Percentiles rank a stretch among this genome's conserved stretches.
Conservation (phyloP, 1,284 basidiomycete genomes). For the Amylostereum areolatum region DNA sequence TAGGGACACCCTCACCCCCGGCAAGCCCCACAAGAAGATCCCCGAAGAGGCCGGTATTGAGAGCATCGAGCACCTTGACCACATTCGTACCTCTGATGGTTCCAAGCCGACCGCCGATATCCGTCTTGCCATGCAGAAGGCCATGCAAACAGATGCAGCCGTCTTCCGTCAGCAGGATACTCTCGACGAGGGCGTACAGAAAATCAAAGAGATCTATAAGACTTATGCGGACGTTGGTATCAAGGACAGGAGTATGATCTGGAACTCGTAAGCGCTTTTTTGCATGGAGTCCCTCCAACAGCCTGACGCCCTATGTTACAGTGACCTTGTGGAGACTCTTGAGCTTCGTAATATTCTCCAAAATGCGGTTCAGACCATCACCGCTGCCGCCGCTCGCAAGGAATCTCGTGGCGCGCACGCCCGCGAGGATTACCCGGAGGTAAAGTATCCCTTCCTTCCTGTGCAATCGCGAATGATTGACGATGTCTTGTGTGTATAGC, state of each 20-base stretch:
- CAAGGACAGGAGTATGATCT: constrained; percentile 98
- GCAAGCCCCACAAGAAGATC: constrained; percentile 88
- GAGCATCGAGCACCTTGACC: constrained; percentile 87
- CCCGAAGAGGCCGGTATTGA: constrained; percentile 84
- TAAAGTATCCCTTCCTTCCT: constrained; percentile 25
- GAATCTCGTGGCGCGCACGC: constrained; percentile 98
- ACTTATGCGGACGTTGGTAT: constrained; percentile 89
- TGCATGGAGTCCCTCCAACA: background rate
- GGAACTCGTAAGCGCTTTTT: constrained; percentile 77
- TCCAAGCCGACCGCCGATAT: constrained; percentile 86
- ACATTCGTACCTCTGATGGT: constrained; percentile 81
- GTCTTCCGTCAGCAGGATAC: constrained; percentile 91
- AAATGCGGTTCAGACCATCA: constrained; percentile 94
- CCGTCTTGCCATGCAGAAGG: constrained; percentile 95
- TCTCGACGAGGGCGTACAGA: constrained; percentile 89
- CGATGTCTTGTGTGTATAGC: constrained; percentile 33
- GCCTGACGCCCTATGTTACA: constrained; percentile 21
- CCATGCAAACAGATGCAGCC: constrained; percentile 93
- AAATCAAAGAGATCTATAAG: constrained; percentile 83
- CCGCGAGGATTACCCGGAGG: constrained; percentile 91
- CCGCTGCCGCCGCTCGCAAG: constrained; percentile 91
- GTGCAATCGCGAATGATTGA: constrained; percentile 1
- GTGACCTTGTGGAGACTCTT: constrained; percentile 93
- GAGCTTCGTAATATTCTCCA: constrained; percentile 96
- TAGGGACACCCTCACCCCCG: constrained; percentile 84